These are phyloP conservation scores for Coemansia sp. DNA, from an alignment of 192 early-diverging fungal genomes.

Conservation along the genomic window DNA sequence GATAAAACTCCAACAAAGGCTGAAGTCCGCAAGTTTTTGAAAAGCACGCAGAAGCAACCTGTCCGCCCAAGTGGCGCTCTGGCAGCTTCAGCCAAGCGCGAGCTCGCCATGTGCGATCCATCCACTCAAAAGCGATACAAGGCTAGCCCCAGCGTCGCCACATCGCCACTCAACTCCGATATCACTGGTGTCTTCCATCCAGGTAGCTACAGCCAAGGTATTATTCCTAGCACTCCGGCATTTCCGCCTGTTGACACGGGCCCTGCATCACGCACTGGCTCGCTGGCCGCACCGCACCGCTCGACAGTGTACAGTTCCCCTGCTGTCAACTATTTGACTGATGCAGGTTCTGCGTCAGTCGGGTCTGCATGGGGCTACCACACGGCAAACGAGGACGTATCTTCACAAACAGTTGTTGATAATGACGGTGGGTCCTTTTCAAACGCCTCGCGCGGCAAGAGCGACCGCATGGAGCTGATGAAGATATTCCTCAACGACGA, in stretches of 20 bases:
- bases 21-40: slow-evolving; percentile 34
- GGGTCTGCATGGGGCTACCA: slow-evolving; percentile 14
- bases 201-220: slow-evolving; percentile 13
- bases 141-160: slow-evolving; percentile 28
- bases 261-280: neutral
- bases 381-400: slow-evolving; percentile 23
- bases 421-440: slow-evolving; percentile 9
- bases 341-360: neutral
- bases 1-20: slow-evolving; percentile 63
- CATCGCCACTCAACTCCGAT: slow-evolving; percentile 50
- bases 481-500: slow-evolving; percentile 83
- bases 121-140: slow-evolving; percentile 17
- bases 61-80: neutral
- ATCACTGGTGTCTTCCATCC: slow-evolving; percentile 9
- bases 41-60: slow-evolving; percentile 25
- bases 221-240: slow-evolving; percentile 29
- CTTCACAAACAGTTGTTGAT: slow-evolving; percentile 28
- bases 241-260: slow-evolving; percentile 15
- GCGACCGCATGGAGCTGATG: slow-evolving; percentile 78
- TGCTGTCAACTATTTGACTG: slow-evolving; percentile 12
- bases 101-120: neutral
- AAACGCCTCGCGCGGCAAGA: slow-evolving; percentile 41
- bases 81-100: slow-evolving; percentile 15
- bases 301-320: slow-evolving; percentile 34
- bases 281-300: slow-evolving; percentile 23